These are phyloP conservation scores for Leccinum ochraceum DNA, from an alignment of 768 basidiomycete genomes.

Conservation along the genomic window DNA sequence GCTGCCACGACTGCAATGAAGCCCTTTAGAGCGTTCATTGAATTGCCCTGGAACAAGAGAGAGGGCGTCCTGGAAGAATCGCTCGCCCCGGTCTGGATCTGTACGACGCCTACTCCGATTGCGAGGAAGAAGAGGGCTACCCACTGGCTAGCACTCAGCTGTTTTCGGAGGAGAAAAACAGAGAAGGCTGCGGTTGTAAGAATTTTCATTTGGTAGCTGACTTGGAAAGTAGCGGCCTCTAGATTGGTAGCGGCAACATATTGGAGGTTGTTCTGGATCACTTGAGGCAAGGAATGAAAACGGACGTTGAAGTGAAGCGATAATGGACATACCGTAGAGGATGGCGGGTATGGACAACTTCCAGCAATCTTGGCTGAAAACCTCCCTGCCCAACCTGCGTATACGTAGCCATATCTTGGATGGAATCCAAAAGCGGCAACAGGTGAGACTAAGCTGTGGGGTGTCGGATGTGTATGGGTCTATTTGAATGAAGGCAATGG, in stretches of 20 bases:
- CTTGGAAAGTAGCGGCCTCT: constrained; percentile 95
- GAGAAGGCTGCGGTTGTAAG: constrained; percentile 92
- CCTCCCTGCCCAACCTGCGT: constrained; percentile 59
- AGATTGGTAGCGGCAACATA: constrained; percentile 94
- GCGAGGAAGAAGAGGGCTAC: constrained; percentile 81
- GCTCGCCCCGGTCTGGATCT: constrained; percentile 59
- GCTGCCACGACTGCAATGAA: constrained; percentile 89
- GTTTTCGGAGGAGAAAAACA: constrained; percentile 76
- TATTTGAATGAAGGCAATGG: constrained; percentile 75
- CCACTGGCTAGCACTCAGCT: constrained; percentile 78
- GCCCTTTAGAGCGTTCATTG: constrained; percentile 82
- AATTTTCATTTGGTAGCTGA: constrained; percentile 97
- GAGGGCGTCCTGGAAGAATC: constrained; percentile 29
- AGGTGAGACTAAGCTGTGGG: constrained; percentile 32
- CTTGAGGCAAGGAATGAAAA: constrained; percentile 35
- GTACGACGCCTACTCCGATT: constrained; percentile 86
- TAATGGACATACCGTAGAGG: constrained; percentile 64
- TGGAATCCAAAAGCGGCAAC: constrained; percentile 39
- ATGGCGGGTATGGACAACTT: constrained; percentile 96
- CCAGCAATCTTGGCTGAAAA: constrained; percentile 94
- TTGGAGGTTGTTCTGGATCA: constrained; percentile 94
- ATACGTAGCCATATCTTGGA: constrained; percentile 45
- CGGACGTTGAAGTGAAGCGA: background rate
- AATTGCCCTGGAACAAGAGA: constrained; percentile 40
- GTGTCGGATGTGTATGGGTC: constrained; percentile 39